A percentile compares a stretch with the other conserved stretches of the same genome.
Evolutionary conservation across 1,139 yeast species (phyloP).

Genomic region (Taphrina wiesneri): DNA sequence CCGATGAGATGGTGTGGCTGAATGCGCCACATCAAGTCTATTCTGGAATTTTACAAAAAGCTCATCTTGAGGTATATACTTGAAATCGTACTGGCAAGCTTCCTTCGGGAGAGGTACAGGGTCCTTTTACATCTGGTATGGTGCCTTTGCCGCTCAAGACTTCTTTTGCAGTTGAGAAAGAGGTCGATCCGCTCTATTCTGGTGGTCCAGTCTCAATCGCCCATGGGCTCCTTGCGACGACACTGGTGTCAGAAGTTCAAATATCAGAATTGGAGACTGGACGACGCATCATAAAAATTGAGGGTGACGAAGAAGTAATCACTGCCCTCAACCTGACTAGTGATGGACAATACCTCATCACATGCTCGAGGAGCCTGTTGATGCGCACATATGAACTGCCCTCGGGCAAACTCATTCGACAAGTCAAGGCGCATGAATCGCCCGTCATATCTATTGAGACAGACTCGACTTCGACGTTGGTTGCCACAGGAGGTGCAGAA

Average conservation of each 20-base stretch:
- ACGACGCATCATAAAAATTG: conserved; percentile 60
- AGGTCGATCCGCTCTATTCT: conserved; percentile 74
- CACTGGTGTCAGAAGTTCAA: conserved; percentile 70
- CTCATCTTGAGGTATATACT: background rate
- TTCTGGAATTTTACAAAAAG: background rate
- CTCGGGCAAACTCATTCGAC: conserved; percentile 43
- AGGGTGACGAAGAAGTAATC: conserved; percentile 82
- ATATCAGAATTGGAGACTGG: conserved; percentile 65
- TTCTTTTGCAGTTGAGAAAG: conserved; percentile 33
- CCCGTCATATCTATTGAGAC: conserved; percentile 78
- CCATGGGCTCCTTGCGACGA: conserved; percentile 79
- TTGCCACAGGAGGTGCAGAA: conserved; percentile 95
- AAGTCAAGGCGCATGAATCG: conserved; percentile 57
- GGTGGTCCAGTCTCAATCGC: conserved; percentile 80
- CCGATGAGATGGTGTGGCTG: background rate
- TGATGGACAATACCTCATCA: conserved; percentile 68
- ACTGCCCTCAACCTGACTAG: conserved; percentile 77
- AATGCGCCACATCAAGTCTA: background rate
- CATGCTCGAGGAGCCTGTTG: conserved; percentile 81
- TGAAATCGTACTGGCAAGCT: too few relatives aligned
- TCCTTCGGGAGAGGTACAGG: too few relatives aligned
- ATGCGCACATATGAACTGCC: conserved; percentile 62
- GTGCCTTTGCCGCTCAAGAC: conserved; percentile 30
- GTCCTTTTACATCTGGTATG: too few relatives aligned
- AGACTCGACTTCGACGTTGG: conserved; percentile 78